phyloP scores from a whole-genome alignment of 352 stramenopile genomes.

The Globisporangium radiosum region DNA sequence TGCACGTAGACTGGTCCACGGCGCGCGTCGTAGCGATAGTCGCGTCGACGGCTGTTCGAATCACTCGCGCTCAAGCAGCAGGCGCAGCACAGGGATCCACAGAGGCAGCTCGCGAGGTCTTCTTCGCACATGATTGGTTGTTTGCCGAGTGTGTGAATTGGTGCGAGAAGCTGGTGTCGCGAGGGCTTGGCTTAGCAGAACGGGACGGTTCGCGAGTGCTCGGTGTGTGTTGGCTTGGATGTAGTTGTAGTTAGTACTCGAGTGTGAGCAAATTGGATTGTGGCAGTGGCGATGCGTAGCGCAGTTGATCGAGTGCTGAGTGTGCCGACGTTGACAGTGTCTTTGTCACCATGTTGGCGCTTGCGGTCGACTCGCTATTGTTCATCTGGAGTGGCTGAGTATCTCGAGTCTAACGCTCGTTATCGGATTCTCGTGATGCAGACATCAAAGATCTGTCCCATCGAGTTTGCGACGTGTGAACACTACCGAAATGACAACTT shows the following conservation, averaged over 20 bases:
- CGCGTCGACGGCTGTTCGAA: slow-evolving; percentile 10
- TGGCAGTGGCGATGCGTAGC: not conserved
- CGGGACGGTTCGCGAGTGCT: not conserved
- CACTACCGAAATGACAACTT: slow-evolving; percentile 9
- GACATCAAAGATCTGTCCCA: slow-evolving; percentile 2
- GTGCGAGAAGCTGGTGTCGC: too few relatives aligned
- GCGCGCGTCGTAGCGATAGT: slow-evolving; percentile 2
- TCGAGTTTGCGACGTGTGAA: slow-evolving; percentile 16
- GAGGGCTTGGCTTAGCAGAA: not conserved
- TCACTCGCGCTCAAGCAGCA: slow-evolving; percentile 13
- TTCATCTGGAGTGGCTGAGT: too few relatives aligned
- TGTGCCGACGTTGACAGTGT: not conserved
- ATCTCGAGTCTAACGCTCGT: too few relatives aligned
- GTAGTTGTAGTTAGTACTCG: not conserved
- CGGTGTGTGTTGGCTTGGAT: not conserved
- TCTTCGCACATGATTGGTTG: slow-evolving; percentile 18
- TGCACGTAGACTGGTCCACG: slow-evolving; percentile 29
- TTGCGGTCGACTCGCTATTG: too few relatives aligned
- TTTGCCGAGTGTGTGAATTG: too few relatives aligned
- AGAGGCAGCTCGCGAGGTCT: slow-evolving; percentile 8
- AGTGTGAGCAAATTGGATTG: slow-evolving; percentile 1
- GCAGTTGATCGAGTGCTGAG: too few relatives aligned
- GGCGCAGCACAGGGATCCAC: slow-evolving; percentile 18
- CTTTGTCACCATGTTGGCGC: too few relatives aligned
- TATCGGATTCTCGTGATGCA: too few relatives aligned